Evolutionary conservation across 2,329 filamentous ascomycete species (phyloP).

Genomic region (Penicillium concentricum): DNA sequence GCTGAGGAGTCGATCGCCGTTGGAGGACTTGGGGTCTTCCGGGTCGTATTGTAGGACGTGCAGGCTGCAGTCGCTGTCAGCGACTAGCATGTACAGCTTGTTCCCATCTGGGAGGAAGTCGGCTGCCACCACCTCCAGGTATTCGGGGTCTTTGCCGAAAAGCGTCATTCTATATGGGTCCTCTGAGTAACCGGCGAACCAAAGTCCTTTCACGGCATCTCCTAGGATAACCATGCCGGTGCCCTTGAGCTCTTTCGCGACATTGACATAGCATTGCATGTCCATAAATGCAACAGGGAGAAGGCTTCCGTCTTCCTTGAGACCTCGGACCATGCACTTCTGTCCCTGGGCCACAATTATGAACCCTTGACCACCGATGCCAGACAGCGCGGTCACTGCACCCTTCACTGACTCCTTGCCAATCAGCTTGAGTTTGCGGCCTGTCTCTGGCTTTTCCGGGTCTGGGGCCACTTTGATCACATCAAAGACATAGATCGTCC

Average conservation of each 20-base stretch:
- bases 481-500: constrained; percentile 86
- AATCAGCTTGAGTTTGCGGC: constrained; percentile 79
- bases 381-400: constrained; percentile 81
- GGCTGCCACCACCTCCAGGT: constrained; percentile 73
- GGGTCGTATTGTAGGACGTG: constrained; percentile 93
- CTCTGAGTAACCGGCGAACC: constrained; percentile 95
- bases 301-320: constrained; percentile 92
- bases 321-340: constrained; percentile 92
- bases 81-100: constrained; percentile 76
- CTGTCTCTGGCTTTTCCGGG: constrained; percentile 79
- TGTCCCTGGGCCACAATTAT: constrained; percentile 90
- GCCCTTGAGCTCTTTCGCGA: constrained; percentile 77
- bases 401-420: constrained; percentile 90
- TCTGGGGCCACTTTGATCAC: constrained; percentile 89
- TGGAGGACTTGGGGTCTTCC: constrained; percentile 90
- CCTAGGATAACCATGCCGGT: constrained; percentile 85
- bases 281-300: constrained; percentile 96
- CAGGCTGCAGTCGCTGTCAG: constrained; percentile 80
- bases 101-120: constrained; percentile 87
- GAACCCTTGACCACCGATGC: constrained; percentile 82
- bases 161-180: constrained; percentile 95
- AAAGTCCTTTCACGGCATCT: constrained; percentile 88
- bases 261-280: constrained; percentile 88
- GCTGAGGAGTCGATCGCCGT: constrained; percentile 82
- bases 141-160: constrained; percentile 80